Evolutionary conservation across 1,284 basidiomycete species (phyloP).

Genomic region (Malassezia pachydermatis): DNA sequence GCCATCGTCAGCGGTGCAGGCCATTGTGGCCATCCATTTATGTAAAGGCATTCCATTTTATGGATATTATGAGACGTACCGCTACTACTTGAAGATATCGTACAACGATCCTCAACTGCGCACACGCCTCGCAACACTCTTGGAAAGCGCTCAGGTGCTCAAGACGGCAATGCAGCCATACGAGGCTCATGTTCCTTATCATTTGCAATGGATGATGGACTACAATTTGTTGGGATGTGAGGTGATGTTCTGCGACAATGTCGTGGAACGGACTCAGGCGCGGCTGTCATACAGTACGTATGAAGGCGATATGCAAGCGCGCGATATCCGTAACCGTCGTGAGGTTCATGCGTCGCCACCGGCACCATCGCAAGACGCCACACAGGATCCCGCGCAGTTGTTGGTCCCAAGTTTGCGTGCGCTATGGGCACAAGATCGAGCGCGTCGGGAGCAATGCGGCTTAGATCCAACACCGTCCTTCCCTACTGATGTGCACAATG

Average conservation of each 20-base stretch:
- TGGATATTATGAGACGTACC: constrained; percentile 76
- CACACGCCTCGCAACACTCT: constrained; percentile 31
- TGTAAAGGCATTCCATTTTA: constrained; percentile 95
- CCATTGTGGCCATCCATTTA: constrained; percentile 56
- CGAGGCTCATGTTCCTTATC: constrained; percentile 80
- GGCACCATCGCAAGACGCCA: not conserved
- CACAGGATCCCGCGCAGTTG: constrained; percentile 49
- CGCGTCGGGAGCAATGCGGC: not conserved
- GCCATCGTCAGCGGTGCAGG: constrained; percentile 20
- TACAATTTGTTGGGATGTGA: constrained; percentile 91
- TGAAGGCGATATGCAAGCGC: constrained; percentile 71
- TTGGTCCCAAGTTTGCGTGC: constrained; percentile 78
- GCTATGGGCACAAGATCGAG: constrained; percentile 81
- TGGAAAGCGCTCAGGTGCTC: constrained; percentile 45
- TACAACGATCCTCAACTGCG: constrained; percentile 55
- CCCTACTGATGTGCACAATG: not conserved
- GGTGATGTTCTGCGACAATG: constrained; percentile 60
- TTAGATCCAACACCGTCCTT: constrained; percentile 5
- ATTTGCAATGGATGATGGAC: constrained; percentile 88
- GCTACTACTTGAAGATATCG: constrained; percentile 79
- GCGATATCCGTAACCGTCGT: constrained; percentile 74
- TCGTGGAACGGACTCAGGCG: constrained; percentile 26
- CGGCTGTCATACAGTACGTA: constrained; percentile 61
- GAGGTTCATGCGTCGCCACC: constrained; percentile 57
- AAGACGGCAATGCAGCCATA: constrained; percentile 57